A percentile compares a stretch with the other conserved stretches of the same genome.
Conservation (phyloP, 345 rosid genomes). For the Populus simonii region DNA sequence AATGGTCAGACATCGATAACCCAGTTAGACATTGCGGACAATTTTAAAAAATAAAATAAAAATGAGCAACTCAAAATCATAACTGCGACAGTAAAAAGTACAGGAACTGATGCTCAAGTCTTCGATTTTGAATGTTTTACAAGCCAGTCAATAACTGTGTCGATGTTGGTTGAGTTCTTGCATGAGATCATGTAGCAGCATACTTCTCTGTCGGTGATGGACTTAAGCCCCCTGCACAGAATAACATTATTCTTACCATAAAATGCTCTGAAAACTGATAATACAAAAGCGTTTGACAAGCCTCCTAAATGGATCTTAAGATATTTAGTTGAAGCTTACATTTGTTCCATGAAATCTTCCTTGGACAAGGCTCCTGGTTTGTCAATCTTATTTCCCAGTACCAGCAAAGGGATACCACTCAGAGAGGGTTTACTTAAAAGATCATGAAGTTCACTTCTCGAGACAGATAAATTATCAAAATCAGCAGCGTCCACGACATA, state of each 20-base stretch:
- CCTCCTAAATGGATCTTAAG: background rate
- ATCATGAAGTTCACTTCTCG: conserved; percentile 71
- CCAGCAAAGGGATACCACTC: conserved; percentile 61
- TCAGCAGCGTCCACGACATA: conserved; percentile 76
- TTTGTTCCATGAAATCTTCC: conserved; percentile 48
- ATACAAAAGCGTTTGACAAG: background rate
- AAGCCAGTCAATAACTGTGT: conserved; percentile 67
- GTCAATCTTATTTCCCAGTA: conserved; percentile 73
- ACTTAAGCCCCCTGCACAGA: conserved; percentile 52
- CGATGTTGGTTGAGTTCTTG: conserved; percentile 72
- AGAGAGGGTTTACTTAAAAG: conserved; percentile 61
- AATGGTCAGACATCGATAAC: conserved; percentile 13
- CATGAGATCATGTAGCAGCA: conserved; percentile 75
- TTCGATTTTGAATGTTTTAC: conserved; percentile 68
- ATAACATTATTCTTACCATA: background rate
- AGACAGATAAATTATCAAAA: conserved; percentile 53
- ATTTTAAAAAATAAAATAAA: conserved; percentile 8
- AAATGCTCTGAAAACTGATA: background rate
- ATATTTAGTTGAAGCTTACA: conserved; percentile 35
- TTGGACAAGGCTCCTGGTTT: conserved; percentile 60
- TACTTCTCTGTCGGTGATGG: conserved; percentile 56
- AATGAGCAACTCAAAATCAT: background rate
- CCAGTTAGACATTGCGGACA: conserved; percentile 19
- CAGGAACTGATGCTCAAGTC: conserved; percentile 33
- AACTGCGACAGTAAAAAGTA: conserved; percentile 4